A percentile compares a stretch with the other conserved stretches of the same genome.
phyloP scores from a whole-genome alignment of 805 yeast species.

The Yamadazyma kitorensis region DNA sequence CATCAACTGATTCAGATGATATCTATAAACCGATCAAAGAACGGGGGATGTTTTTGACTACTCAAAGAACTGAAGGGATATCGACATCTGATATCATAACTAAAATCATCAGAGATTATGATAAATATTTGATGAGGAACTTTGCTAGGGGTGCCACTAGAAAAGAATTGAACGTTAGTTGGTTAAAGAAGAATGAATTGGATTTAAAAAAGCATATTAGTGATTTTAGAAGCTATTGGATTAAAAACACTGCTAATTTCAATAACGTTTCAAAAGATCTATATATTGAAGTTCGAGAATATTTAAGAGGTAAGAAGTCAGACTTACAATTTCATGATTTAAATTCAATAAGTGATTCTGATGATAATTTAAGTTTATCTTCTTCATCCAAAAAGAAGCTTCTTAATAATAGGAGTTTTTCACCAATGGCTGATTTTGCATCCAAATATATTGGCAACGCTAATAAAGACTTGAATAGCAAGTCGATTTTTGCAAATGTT shows the following conservation, averaged over 20 bases:
- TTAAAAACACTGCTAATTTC: conserved; percentile 63
- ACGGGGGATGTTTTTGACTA: conserved; percentile 84
- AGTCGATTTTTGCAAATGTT: conserved; percentile 38
- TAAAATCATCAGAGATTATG: conserved; percentile 91
- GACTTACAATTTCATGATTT: conserved; percentile 16
- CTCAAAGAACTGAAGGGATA: conserved; percentile 96
- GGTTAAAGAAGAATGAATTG: conserved; percentile 96
- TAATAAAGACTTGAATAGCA: conserved; percentile 34
- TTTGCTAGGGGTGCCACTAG: conserved; percentile 97
- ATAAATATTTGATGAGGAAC: conserved; percentile 93
- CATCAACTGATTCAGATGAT: conserved; percentile 83
- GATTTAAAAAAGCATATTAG: conserved; percentile 88
- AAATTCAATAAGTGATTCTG: conserved; percentile 19
- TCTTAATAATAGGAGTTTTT: conserved; percentile 23
- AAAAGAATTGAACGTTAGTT: conserved; percentile 92
- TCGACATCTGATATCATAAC: conserved; percentile 96
- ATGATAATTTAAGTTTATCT: conserved; percentile 5
- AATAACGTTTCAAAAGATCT: conserved; percentile 77
- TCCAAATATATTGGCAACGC: conserved; percentile 59
- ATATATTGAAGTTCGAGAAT: conserved; percentile 81
- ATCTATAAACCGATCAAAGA: conserved; percentile 91
- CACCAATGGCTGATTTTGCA: conserved; percentile 70
- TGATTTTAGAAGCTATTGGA: conserved; percentile 85
- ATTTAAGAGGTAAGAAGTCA: conserved; percentile 48
- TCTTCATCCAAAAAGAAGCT: neutral